Evolutionary conservation across 768 basidiomycete genomes (phyloP).

Genomic region (Termitomyces sp.): DNA sequence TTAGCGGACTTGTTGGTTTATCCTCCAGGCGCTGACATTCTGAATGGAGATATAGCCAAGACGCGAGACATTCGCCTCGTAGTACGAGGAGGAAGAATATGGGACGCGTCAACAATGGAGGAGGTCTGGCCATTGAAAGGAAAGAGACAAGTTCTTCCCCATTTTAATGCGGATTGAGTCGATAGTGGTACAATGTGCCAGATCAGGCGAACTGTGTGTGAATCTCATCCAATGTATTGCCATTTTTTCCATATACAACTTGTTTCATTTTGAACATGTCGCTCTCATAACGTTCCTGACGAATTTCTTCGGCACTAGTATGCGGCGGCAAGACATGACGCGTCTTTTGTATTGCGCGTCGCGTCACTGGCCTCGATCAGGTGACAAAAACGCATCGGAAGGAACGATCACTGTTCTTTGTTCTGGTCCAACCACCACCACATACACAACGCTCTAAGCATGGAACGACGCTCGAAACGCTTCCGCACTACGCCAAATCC

Average conservation of each 20-base stretch:
- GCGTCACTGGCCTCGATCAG: background rate
- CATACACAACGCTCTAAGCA: background rate
- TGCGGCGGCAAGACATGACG: background rate
- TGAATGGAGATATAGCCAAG: conserved; percentile 43
- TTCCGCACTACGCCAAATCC: background rate
- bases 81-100: conserved; percentile 62
- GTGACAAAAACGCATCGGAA: background rate
- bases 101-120: conserved; percentile 61
- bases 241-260: background rate
- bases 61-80: conserved; percentile 53
- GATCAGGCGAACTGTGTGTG: background rate
- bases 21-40: conserved; percentile 52
- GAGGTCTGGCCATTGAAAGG: conserved; percentile 71
- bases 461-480: conserved; percentile 3
- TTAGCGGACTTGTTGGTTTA: conserved; percentile 71
- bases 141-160: conserved; percentile 47
- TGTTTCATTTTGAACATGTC: background rate
- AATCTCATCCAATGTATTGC: background rate
- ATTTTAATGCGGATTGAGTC: conserved; percentile 44
- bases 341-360: background rate
- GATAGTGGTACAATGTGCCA: background rate
- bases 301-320: background rate
- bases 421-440: background rate
- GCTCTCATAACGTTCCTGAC: background rate
- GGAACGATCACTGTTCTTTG: background rate